Percentiles rank a stretch among this genome's conserved stretches.
Conservation (phyloP, 1,284 basidiomycete genomes). For the Ganoderma sp. region DNA sequence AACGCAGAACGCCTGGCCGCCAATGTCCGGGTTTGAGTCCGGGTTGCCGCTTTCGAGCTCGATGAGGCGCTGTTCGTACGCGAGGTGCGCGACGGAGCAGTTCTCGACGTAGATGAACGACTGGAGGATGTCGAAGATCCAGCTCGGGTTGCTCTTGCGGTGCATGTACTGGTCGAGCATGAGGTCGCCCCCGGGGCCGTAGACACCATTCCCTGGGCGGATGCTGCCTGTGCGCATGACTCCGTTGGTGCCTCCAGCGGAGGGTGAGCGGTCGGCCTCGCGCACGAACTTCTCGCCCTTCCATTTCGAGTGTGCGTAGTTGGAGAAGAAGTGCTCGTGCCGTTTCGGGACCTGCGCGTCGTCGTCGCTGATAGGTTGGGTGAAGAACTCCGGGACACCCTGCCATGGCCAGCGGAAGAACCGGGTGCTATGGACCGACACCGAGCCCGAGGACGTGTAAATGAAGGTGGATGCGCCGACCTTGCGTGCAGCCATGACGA, state of each 20-base stretch:
- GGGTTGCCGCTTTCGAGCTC: slow-evolving; percentile 47
- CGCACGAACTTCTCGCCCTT: slow-evolving; percentile 61
- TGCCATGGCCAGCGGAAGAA: slow-evolving; percentile 78
- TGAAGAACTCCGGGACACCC: slow-evolving; percentile 55
- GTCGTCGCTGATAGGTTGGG: slow-evolving; percentile 65
- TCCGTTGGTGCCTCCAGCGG: slow-evolving; percentile 40
- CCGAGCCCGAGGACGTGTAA: slow-evolving; percentile 68
- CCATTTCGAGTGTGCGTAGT: slow-evolving; percentile 68
- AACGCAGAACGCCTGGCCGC: slow-evolving; percentile 70
- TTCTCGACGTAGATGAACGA: slow-evolving; percentile 78
- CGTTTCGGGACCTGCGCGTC: slow-evolving; percentile 50
- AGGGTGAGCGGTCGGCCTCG: slow-evolving; percentile 53
- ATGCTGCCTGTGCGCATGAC: slow-evolving; percentile 69
- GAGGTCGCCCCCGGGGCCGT: slow-evolving; percentile 75
- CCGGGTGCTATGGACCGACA: slow-evolving; percentile 57
- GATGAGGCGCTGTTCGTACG: slow-evolving; percentile 71
- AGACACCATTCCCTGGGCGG: slow-evolving; percentile 76
- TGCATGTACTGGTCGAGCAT: slow-evolving; percentile 65
- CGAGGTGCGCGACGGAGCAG: slow-evolving; percentile 68
- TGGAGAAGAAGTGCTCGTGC: slow-evolving; percentile 69
- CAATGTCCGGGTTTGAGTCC: slow-evolving; percentile 62
- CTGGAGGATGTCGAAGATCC: slow-evolving; percentile 62
- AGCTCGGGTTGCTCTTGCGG: slow-evolving; percentile 64
- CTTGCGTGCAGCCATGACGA: slow-evolving; percentile 53
- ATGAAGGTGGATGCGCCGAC: slow-evolving; percentile 58